Evolutionary conservation across 768 basidiomycete species (phyloP).

Genomic region (Podaxis pistillaris): DNA sequence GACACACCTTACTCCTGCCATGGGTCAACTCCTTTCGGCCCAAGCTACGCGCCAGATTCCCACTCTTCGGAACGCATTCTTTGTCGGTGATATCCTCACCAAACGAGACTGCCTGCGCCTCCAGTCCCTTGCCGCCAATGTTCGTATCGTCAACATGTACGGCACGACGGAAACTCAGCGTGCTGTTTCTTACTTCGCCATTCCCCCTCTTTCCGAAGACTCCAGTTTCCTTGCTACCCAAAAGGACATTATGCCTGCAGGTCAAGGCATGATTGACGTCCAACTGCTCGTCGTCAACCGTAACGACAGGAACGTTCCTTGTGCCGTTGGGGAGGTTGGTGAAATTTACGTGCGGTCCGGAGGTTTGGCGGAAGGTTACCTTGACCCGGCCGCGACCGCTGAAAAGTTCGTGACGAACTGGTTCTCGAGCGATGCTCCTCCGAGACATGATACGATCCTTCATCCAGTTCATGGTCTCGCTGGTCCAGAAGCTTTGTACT

Average conservation of each 20-base stretch:
- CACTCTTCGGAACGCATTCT: conserved; percentile 87
- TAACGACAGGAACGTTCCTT: conserved; percentile 77
- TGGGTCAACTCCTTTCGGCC: conserved; percentile 94
- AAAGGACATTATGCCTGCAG: conserved; percentile 98
- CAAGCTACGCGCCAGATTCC: conserved; percentile 83
- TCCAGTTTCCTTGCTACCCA: conserved; percentile 89
- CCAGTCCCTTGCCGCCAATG: conserved; percentile 89
- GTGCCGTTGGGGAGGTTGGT: conserved; percentile 94
- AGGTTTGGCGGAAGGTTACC: conserved; percentile 93
- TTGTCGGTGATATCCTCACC: conserved; percentile 98
- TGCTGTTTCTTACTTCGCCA: conserved; percentile 95
- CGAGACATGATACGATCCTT: conserved; percentile 70
- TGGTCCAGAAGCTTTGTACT: conserved; percentile 74
- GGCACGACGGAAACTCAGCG: conserved; percentile 99
- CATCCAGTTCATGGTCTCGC: conserved; percentile 55
- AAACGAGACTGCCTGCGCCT: conserved; percentile 96
- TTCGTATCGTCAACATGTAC: conserved; percentile 98
- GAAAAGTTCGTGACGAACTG: conserved; percentile 96
- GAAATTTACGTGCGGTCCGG: conserved; percentile 98
- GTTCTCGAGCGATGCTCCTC: conserved; percentile 57
- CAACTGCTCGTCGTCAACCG: conserved; percentile 96
- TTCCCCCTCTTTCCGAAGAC: conserved; percentile 81
- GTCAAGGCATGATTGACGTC: conserved; percentile 96
- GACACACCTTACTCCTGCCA: conserved; percentile 98
- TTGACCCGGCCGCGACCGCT: conserved; percentile 75